Conservation (phyloP, 106 monocot species). For the Posidonia australis region DNA sequence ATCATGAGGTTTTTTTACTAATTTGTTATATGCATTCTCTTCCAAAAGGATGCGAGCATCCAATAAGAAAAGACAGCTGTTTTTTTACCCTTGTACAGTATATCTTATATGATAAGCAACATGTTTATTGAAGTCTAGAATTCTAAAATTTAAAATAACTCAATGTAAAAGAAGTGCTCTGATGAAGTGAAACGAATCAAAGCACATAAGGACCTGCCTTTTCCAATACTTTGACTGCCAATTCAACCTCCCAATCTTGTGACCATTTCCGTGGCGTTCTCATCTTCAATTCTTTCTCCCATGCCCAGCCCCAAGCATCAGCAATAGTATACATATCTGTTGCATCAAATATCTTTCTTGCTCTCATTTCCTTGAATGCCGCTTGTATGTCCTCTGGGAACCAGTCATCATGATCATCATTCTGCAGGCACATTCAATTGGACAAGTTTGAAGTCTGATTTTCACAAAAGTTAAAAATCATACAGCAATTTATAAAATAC, state of each 20-base stretch:
- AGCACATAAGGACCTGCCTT: constrained; percentile 41
- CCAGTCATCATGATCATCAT: constrained; percentile 84
- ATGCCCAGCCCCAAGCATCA: constrained; percentile 98
- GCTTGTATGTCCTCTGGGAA: constrained; percentile 71
- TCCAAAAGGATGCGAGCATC: background rate
- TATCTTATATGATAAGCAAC: background rate
- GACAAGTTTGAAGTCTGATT: constrained; percentile 1
- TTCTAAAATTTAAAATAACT: background rate
- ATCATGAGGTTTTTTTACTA: too few species aligned
- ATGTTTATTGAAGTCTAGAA: background rate
- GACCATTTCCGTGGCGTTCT: constrained; percentile 78
- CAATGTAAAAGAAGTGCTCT: background rate
- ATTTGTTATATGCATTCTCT: too few species aligned
- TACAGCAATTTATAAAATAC: background rate
- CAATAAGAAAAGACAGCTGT: background rate
- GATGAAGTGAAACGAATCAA: background rate
- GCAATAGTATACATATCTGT: constrained; percentile 87
- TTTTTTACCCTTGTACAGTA: background rate
- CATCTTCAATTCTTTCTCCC: constrained; percentile 80
- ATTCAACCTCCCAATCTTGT: constrained; percentile 94
- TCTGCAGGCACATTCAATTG: constrained; percentile 21
- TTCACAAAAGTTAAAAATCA: background rate
- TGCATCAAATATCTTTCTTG: constrained; percentile 67
- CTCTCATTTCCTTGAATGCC: constrained; percentile 84
- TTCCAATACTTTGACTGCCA: constrained; percentile 79